These are phyloP conservation scores for Sphaceloma murrayae DNA, from an alignment of 2,329 filamentous ascomycete genomes.

Conservation along the genomic window DNA sequence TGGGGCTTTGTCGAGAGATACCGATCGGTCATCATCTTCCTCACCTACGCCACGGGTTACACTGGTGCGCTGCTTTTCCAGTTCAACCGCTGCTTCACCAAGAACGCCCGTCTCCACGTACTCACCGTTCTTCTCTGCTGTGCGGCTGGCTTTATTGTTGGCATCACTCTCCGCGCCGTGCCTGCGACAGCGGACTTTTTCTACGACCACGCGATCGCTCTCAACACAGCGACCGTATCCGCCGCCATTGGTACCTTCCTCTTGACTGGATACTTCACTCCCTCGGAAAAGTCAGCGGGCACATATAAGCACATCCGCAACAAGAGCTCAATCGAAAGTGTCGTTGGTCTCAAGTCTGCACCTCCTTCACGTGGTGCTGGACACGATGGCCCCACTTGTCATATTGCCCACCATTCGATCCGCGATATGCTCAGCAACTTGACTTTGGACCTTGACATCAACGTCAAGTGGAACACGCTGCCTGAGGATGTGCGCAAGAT, in stretches of 20 bases:
- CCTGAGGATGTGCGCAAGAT: constrained; percentile 18
- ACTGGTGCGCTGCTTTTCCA: constrained; percentile 19
- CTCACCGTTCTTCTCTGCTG: constrained; percentile 17
- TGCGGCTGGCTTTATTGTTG: constrained; percentile 17
- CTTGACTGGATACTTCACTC: constrained; percentile 18
- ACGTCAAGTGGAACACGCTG: constrained; percentile 16
- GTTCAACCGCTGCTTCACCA: constrained; percentile 20
- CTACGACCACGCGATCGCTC: constrained; percentile 18
- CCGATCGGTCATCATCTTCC: constrained; percentile 17
- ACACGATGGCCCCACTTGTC: constrained; percentile 7
- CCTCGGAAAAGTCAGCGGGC: background rate
- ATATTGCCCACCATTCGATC: constrained; percentile 15
- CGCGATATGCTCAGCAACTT: constrained; percentile 17
- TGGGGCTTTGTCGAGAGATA: constrained; percentile 18
- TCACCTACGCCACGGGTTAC: constrained; percentile 17
- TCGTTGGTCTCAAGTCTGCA: constrained; percentile 13
- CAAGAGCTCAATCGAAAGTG: constrained; percentile 8
- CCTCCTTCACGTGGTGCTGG: constrained; percentile 10
- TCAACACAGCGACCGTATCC: constrained; percentile 16
- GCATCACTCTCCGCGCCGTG: constrained; percentile 16
- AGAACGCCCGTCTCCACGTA: constrained; percentile 16
- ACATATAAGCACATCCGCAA: background rate
- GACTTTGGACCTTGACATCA: constrained; percentile 17
- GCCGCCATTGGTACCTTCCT: constrained; percentile 17
- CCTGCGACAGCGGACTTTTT: constrained; percentile 10